Base-by-base conservation (phyloP, 805 yeast genomes). In the Wickerhamiella vanderwaltii region DNA sequence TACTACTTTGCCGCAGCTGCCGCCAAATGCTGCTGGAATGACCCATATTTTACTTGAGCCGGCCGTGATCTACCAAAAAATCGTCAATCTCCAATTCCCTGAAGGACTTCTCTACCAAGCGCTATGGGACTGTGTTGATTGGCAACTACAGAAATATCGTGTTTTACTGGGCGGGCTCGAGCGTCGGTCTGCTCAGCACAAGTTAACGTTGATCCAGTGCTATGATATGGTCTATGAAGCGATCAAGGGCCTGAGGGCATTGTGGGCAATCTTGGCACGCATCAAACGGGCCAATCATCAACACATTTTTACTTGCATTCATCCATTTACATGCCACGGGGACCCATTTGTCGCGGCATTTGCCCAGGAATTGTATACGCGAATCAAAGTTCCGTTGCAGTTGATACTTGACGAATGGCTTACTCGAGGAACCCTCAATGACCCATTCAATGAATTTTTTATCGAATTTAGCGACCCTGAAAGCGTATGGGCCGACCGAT, bases 321-420 rank as follows among this genome's bases (percentile, higher is more conserved):
- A 26, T 15, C 57, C 64, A 3, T 66, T 70, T 33, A 66, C 75
- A 2, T 61, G 63, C 20, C 75, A 75, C 54, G 95, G 95, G 1
- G 94, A 88, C 54, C 48, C 55, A 6, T 47, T 64, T 3, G 65
- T 85, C 2, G 53, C 64, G 25, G 47, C 55, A 0, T 52, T 75
- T 11, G 63, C 84, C 0, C 34, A 39, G 0, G 50, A 59, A 4
- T 60, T 81, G 16, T 71, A 76, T 42, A 41, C 55, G 3, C 64
- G 65, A 23, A 64, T 74, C 3, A 58, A 71, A 0, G 61, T 61
- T 5, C 84, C 94, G 1, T 84, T 83, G 55, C 68, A 67, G 42
- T 73, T 71, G 29, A 65, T 75, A 23, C 50, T 82, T 4, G 65
- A 67, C 29, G 65, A 66, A 32, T 88, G 96, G 96, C 55, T 85